A percentile compares a stretch with the other conserved stretches of the same genome.
Evolutionary conservation across 805 yeast genomes (phyloP).

Genomic region (Cyberlindnera bimundalis): DNA sequence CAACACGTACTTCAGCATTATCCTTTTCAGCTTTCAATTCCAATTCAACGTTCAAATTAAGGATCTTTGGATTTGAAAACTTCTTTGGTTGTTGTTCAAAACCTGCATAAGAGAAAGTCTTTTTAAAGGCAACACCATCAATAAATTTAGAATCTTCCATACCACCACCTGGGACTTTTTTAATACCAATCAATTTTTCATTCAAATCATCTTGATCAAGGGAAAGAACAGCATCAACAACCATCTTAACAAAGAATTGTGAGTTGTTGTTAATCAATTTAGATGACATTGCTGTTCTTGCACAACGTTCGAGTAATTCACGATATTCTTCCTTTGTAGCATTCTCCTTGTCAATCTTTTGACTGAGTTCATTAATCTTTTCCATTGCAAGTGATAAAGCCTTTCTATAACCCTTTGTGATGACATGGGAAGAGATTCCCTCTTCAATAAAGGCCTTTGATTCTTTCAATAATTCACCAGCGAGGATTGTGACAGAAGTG

Average conservation of each 20-base stretch:
- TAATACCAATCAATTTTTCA: slow-evolving; percentile 88
- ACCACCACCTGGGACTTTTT: slow-evolving; percentile 93
- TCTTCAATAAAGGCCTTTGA: slow-evolving; percentile 90
- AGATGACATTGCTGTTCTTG: slow-evolving; percentile 96
- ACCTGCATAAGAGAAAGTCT: slow-evolving; percentile 97
- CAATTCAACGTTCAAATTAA: slow-evolving; percentile 85
- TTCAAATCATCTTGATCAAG: slow-evolving; percentile 83
- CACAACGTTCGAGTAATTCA: slow-evolving; percentile 82
- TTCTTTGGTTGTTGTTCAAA: slow-evolving; percentile 97
- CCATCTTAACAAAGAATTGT: slow-evolving; percentile 90
- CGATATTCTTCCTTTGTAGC: slow-evolving; percentile 53
- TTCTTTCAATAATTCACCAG: slow-evolving; percentile 93
- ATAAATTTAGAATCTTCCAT: slow-evolving; percentile 90
- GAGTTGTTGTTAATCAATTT: slow-evolving; percentile 87
- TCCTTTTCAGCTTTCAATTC: slow-evolving; percentile 98
- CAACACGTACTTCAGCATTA: slow-evolving; percentile 96
- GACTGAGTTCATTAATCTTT: slow-evolving; percentile 70
- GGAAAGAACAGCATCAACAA: slow-evolving; percentile 89
- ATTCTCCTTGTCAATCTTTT: slow-evolving; percentile 54
- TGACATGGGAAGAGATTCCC: slow-evolving; percentile 88
- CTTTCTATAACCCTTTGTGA: slow-evolving; percentile 80
- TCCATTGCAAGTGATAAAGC: slow-evolving; percentile 77
- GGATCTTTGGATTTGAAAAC: slow-evolving; percentile 74
- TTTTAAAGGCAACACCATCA: slow-evolving; percentile 95
- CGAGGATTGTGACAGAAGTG: slow-evolving; percentile 89